Evolutionary conservation across 306 rosid genomes (phyloP).

Genomic region (Sesbania bispinosa): DNA sequence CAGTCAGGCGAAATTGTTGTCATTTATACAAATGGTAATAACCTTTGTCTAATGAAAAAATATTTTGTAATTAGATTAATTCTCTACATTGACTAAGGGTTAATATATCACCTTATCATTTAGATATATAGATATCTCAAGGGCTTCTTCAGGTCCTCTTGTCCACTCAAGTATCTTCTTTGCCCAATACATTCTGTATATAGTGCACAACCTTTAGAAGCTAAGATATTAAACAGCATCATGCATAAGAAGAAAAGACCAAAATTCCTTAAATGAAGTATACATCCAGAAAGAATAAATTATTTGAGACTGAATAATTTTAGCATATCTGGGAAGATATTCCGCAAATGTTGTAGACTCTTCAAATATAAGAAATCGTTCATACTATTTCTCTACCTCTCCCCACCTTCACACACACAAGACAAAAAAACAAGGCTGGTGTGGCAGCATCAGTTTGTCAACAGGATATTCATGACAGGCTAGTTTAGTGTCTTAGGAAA

Average conservation of each 20-base stretch:
- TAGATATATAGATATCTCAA: constrained; percentile 64
- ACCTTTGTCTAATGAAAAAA: background rate
- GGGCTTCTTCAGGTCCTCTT: constrained; percentile 93
- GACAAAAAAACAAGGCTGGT: background rate
- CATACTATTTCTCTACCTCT: background rate
- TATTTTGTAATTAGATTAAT: background rate
- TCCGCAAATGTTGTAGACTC: background rate
- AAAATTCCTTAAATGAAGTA: background rate
- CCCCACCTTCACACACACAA: background rate
- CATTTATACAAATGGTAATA: constrained; percentile 4
- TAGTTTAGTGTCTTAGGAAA: background rate
- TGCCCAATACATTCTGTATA: constrained; percentile 93
- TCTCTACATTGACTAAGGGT: background rate
- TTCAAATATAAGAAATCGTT: background rate
- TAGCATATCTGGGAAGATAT: background rate
- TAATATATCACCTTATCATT: constrained; percentile 66
- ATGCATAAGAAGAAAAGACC: background rate
- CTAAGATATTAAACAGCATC: background rate
- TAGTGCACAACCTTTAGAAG: background rate
- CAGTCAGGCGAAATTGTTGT: constrained; percentile 24
- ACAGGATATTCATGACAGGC: background rate
- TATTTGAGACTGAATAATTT: background rate
- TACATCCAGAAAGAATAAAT: background rate
- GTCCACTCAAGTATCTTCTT: constrained; percentile 98
- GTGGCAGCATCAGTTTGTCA: background rate